phyloP scores from a whole-genome alignment of 2,329 filamentous ascomycete genomes.

The Fusarium caatingaense region DNA sequence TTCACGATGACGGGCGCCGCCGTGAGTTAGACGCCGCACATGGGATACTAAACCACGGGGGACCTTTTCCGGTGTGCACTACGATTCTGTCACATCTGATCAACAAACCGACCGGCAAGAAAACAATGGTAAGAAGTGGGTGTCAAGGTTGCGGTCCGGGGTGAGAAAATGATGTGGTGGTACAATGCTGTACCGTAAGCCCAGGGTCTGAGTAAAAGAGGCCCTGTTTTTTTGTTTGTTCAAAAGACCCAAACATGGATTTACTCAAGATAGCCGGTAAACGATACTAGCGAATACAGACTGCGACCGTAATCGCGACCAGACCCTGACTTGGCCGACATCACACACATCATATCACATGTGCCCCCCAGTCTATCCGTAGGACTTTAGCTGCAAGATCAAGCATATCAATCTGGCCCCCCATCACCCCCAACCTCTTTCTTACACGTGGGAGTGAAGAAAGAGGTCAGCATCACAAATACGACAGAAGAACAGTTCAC shows the following conservation, averaged over 20 bases:
- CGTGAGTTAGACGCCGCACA: slow-evolving; percentile 22
- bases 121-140: not conserved
- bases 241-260: not conserved
- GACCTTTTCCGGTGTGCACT: slow-evolving; percentile 6
- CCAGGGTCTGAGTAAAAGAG: not conserved
- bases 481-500: slow-evolving; percentile 1
- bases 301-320: slow-evolving; percentile 24
- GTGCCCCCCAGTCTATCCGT: not conserved
- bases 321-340: not conserved
- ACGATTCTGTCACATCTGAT: slow-evolving; percentile 9
- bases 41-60: not conserved
- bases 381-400: slow-evolving; percentile 24
- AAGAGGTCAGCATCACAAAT: not conserved
- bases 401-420: slow-evolving; percentile 37
- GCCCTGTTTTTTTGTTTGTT: not conserved
- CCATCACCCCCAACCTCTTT: slow-evolving; percentile 25
- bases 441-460: slow-evolving; percentile 32
- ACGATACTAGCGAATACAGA: not conserved
- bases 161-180: slow-evolving; percentile 1
- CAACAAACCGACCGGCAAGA: not conserved
- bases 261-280: not conserved
- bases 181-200: not conserved
- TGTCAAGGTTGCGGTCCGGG: slow-evolving; percentile 10
- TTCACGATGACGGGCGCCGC: slow-evolving; percentile 22
- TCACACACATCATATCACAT: slow-evolving; percentile 18